Evolutionary conservation across 202 grass and related monocot genomes (phyloP).

Genomic region (Zizania palustris): DNA sequence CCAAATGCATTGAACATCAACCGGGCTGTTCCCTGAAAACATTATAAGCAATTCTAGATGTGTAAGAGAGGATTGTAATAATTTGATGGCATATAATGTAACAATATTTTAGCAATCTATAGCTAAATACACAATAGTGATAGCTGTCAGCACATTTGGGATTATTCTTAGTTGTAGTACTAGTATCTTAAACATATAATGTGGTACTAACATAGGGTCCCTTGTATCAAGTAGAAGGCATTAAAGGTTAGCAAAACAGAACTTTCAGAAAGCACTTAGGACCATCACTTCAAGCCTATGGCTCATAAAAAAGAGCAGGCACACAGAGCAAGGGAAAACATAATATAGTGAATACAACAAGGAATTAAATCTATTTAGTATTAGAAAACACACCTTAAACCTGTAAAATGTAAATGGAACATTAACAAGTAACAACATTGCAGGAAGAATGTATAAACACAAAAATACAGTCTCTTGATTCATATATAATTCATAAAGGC

Average conservation of each 20-base stretch:
- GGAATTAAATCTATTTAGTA: slow-evolving; percentile 24
- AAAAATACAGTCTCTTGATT: background rate
- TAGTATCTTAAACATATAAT: slow-evolving; percentile 33
- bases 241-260: background rate
- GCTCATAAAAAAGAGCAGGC: slow-evolving; percentile 3
- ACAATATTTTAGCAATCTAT: background rate
- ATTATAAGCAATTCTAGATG: slow-evolving; percentile 37
- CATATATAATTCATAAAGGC: slow-evolving; percentile 16
- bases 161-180: slow-evolving; percentile 20
- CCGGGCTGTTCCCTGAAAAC: slow-evolving; percentile 79
- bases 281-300: background rate
- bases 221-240: slow-evolving; percentile 12
- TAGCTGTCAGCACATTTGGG: background rate
- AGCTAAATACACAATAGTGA: slow-evolving; percentile 28
- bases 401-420: slow-evolving; percentile 21
- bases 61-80: slow-evolving; percentile 11
- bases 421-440: background rate
- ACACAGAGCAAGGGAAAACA: background rate
- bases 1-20: slow-evolving; percentile 92
- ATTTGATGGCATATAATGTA: slow-evolving; percentile 18
- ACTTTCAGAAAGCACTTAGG: slow-evolving; percentile 18
- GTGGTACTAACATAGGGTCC: background rate
- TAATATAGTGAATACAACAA: background rate
- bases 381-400: slow-evolving; percentile 20
- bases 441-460: background rate